Evolutionary conservation across 345 rosid species (phyloP), one percentile per base, ranked within the genome.

Genomic region (Punica granatum): DNA sequence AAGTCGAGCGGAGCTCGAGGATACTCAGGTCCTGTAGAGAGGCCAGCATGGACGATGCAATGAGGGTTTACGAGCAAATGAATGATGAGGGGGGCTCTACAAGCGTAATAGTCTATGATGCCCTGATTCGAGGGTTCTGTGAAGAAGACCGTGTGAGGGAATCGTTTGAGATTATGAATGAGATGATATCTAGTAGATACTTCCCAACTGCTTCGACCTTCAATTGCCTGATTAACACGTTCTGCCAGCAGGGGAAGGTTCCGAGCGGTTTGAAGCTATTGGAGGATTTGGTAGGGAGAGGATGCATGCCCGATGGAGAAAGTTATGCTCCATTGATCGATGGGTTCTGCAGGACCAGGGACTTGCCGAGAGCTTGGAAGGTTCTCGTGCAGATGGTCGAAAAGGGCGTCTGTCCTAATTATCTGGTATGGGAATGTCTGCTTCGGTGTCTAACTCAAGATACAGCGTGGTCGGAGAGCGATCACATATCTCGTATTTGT

Each of bases 251-350:
- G 64, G 98, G 82, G 59, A 83, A 76, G 60, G 81, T 78, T 58
- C 77, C 41, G 67, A 84, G 73, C 41, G 90, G 87, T 35, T 48
- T 86, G 70, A 86, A 79, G 73, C 75, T 93, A 48, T 61, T 89
- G 42, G 87, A 84, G 65, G 92, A 89, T 74, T 78, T 87, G 83
- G 81, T 75, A 46, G 75, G 73, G 42, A 83, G 86, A 78, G 97
- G 91, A 1, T 84, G 83, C 7, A 12, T 68, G 23, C 85, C 83
- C 23, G 79, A 82, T 71, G 48, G 56, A 35, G 84, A 72, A 70
- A 81, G 88, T 73, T 85, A 86, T 58, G 69, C 69, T 30, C 73
- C 80, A 7, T 53, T 84, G 71, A 68, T 93, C 16, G 66, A 81
- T 70, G 81, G 67, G 31, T 72, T 83, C 51, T 83, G 87, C 49